phyloP scores from a whole-genome alignment of 305 asterid genomes.

The Withania somnifera region DNA sequence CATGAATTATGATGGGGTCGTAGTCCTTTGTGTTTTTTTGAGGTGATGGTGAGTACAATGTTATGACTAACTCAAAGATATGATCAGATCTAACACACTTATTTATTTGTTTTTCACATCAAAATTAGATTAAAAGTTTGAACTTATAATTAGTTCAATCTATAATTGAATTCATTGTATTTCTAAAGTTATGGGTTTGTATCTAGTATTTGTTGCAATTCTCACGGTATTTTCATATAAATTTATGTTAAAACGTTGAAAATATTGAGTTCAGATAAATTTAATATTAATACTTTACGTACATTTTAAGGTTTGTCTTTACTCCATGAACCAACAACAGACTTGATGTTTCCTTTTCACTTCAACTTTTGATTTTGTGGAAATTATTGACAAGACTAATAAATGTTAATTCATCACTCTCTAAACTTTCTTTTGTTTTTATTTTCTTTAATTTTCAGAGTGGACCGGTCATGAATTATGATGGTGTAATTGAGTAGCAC shows the following conservation, averaged over 20 bases:
- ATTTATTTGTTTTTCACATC: not conserved
- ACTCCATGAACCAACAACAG: not conserved
- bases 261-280: too few relatives aligned
- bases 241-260: too few relatives aligned
- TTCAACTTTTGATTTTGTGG: not conserved
- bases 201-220: too few relatives aligned
- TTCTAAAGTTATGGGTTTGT: too few relatives aligned
- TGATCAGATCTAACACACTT: not conserved
- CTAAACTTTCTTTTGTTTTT: not conserved
- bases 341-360: not conserved
- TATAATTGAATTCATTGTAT: not conserved
- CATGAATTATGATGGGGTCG: not conserved
- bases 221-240: too few relatives aligned
- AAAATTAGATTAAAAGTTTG: not conserved
- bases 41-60: not conserved
- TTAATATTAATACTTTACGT: not conserved
- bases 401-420: not conserved
- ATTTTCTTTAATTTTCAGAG: not conserved
- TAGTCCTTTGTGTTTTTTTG: not conserved
- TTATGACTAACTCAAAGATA: not conserved
- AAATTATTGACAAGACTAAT: not conserved
- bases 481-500: not conserved
- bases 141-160: not conserved
- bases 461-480: not conserved
- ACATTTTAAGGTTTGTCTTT: not conserved